Evolutionary conservation across 73 alveolate species (phyloP).

Genomic region (Paramecium sonneborni): DNA sequence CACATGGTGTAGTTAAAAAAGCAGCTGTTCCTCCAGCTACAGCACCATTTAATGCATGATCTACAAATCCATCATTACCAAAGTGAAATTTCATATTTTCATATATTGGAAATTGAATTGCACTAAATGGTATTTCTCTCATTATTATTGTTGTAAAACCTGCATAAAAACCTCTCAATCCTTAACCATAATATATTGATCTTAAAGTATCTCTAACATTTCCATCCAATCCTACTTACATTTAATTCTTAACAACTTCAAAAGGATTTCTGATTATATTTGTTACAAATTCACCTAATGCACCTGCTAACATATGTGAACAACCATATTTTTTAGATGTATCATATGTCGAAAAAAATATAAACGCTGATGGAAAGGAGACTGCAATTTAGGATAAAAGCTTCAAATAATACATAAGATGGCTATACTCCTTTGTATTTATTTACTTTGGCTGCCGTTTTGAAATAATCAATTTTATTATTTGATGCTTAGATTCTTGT

Average conservation of each 20-base stretch:
- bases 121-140: slow-evolving; percentile 86
- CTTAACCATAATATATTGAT: slow-evolving; percentile 65
- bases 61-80: slow-evolving; percentile 52
- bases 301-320: slow-evolving; percentile 74
- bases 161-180: slow-evolving; percentile 78
- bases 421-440: slow-evolving; percentile 80
- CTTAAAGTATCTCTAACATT: slow-evolving; percentile 62
- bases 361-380: slow-evolving; percentile 86
- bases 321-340: slow-evolving; percentile 64
- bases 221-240: slow-evolving; percentile 76
- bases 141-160: slow-evolving; percentile 75
- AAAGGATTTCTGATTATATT: slow-evolving; percentile 81
- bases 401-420: neutral
- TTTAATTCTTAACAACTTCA: slow-evolving; percentile 82
- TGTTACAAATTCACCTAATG: slow-evolving; percentile 76
- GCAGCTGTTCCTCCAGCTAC: slow-evolving; percentile 71
- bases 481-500: slow-evolving; percentile 75
- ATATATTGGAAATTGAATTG: slow-evolving; percentile 81
- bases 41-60: slow-evolving; percentile 57
- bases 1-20: slow-evolving; percentile 68
- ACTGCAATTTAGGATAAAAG: slow-evolving; percentile 68
- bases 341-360: slow-evolving; percentile 82
- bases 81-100: slow-evolving; percentile 68
- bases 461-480: slow-evolving; percentile 41
- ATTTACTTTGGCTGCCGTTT: slow-evolving; percentile 76